These are phyloP conservation scores for Aaosphaeria pasadenensis DNA, from an alignment of 2,329 filamentous ascomycete species.

Conservation along the genomic window DNA sequence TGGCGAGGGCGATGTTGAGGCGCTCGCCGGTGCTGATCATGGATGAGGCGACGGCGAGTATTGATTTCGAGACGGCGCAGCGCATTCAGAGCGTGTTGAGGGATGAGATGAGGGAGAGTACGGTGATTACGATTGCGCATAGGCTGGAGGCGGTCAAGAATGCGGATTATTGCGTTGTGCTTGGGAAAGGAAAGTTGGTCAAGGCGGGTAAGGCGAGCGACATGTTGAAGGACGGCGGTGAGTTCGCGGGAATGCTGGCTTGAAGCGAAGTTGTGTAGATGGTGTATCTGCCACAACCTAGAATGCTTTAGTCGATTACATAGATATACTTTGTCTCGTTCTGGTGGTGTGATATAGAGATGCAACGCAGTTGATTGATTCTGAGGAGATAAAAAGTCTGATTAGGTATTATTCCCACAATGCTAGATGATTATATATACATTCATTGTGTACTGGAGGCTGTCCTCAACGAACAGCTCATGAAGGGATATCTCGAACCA, in stretches of 20 bases:
- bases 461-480: too few species aligned
- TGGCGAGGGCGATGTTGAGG: slow-evolving; percentile 61
- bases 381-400: too few species aligned
- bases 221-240: slow-evolving; percentile 32
- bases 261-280: too few species aligned
- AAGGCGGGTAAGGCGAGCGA: slow-evolving; percentile 32
- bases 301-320: too few species aligned
- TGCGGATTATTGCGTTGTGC: slow-evolving; percentile 54
- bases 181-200: slow-evolving; percentile 51
- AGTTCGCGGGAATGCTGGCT: slow-evolving; percentile 33
- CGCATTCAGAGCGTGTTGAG: slow-evolving; percentile 54
- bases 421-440: too few species aligned
- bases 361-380: too few species aligned
- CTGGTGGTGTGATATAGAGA: too few species aligned
- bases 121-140: slow-evolving; percentile 65
- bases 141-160: slow-evolving; percentile 60
- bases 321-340: too few species aligned
- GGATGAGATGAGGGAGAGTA: slow-evolving; percentile 56
- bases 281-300: too few species aligned
- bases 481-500: too few species aligned
- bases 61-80: slow-evolving; percentile 60
- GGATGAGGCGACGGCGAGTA: slow-evolving; percentile 65
- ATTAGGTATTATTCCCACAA: too few species aligned
- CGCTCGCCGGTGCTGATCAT: slow-evolving; percentile 62
- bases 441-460: too few species aligned